A percentile compares a stretch with the other conserved stretches of the same genome.
phyloP scores from a whole-genome alignment of 169 alveolate genomes.

The Sarcocystis neurona region DNA sequence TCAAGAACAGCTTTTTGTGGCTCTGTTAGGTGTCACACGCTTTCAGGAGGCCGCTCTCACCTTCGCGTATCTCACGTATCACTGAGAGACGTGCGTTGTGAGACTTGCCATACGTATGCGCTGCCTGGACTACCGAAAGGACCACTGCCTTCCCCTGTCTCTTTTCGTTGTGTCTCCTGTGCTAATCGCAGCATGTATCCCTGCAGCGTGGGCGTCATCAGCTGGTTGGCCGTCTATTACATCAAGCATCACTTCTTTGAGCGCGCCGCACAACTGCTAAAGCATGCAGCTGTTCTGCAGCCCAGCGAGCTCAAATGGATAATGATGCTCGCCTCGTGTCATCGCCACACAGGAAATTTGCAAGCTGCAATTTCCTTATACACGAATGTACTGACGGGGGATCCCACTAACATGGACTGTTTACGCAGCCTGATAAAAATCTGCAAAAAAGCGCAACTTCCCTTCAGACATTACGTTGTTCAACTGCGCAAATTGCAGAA shows the following conservation, averaged over 20 bases:
- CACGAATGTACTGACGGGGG: constrained; percentile 28
- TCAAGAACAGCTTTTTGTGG: too few relatives aligned
- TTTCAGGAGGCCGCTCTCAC: too few relatives aligned
- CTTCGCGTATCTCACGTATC: too few relatives aligned
- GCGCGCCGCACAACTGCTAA: constrained; percentile 83
- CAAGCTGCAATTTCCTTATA: constrained; percentile 68
- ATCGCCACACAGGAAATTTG: constrained; percentile 84
- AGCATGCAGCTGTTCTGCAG: constrained; percentile 85
- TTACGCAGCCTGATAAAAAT: constrained; percentile 6
- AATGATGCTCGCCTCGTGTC: constrained; percentile 90
- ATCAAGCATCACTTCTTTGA: constrained; percentile 81
- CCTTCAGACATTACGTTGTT: neutral
- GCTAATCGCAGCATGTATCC: constrained; percentile 76
- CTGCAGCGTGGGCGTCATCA: constrained; percentile 85
- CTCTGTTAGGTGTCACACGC: too few relatives aligned
- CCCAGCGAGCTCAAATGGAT: constrained; percentile 87
- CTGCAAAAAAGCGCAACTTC: neutral
- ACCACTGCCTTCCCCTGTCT: too few relatives aligned
- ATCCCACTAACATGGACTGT: constrained; percentile 45
- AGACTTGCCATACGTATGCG: too few relatives aligned
- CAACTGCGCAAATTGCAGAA: neutral
- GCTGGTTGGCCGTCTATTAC: constrained; percentile 88
- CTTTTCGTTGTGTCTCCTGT: too few relatives aligned
- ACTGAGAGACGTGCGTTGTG: too few relatives aligned
- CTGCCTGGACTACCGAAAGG: too few relatives aligned